Conservation (phyloP, 2,329 filamentous ascomycete genomes). For the Gliomastix tumulicola region DNA sequence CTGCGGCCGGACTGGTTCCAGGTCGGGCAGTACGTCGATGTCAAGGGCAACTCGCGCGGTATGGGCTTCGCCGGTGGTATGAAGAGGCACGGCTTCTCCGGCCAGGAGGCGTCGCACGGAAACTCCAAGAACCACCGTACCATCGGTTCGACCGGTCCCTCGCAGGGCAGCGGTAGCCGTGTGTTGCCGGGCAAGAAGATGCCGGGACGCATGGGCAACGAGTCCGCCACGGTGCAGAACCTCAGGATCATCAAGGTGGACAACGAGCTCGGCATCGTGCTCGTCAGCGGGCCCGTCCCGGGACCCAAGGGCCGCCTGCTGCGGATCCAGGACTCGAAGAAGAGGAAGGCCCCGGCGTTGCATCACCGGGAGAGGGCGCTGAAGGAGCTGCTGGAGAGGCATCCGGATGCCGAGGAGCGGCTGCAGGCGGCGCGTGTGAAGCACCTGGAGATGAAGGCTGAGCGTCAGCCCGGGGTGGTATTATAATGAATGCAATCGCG, state of each 20-base stretch:
- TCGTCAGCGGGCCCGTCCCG: constrained; percentile 79
- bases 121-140: constrained; percentile 91
- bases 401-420: constrained; percentile 35
- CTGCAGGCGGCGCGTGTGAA: constrained; percentile 40
- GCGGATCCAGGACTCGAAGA: constrained; percentile 82
- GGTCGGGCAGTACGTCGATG: constrained; percentile 85
- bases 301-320: constrained; percentile 85
- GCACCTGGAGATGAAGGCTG: constrained; percentile 48
- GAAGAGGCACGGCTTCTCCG: constrained; percentile 88
- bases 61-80: constrained; percentile 96
- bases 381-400: constrained; percentile 34
- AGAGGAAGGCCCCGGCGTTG: constrained; percentile 58
- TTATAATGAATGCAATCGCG: no score
- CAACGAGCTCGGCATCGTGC: constrained; percentile 76
- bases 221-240: constrained; percentile 86
- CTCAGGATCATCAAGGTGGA: constrained; percentile 85
- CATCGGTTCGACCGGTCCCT: constrained; percentile 82
- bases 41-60: constrained; percentile 69
- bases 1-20: constrained; percentile 88
- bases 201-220: constrained; percentile 90
- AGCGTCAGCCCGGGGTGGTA: constrained; percentile 14
- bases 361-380: constrained; percentile 40
- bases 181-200: constrained; percentile 97
- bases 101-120: constrained; percentile 89
- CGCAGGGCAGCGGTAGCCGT: constrained; percentile 86